These are phyloP conservation scores for Entomortierella beljakovae DNA, from an alignment of 192 early-diverging fungal genomes.

Conservation along the genomic window DNA sequence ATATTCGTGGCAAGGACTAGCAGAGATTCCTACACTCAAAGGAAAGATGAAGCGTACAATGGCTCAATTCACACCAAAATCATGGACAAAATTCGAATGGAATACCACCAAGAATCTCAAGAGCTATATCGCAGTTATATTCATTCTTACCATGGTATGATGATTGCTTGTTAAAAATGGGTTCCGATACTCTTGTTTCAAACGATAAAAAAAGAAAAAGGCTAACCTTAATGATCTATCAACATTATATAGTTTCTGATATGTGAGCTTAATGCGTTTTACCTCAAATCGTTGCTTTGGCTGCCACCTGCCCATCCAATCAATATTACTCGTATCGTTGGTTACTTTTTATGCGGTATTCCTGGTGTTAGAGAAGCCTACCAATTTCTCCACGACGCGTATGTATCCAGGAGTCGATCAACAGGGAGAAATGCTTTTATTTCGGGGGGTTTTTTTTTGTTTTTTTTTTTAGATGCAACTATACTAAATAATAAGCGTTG, in stretches of 20 bases:
- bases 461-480: too few relatives aligned
- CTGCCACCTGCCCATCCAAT: constrained; percentile 87
- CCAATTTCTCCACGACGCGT: constrained; percentile 81
- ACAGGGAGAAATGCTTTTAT: too few relatives aligned
- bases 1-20: constrained; percentile 94
- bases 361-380: constrained; percentile 93
- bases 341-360: constrained; percentile 89
- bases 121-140: constrained; percentile 85
- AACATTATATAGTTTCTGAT: constrained; percentile 16
- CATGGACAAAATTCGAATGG: constrained; percentile 96
- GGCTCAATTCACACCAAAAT: constrained; percentile 94
- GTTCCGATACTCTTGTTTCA: not conserved
- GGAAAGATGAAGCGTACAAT: constrained; percentile 91
- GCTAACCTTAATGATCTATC: too few relatives aligned
- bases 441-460: too few relatives aligned
- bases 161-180: not conserved
- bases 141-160: constrained; percentile 76
- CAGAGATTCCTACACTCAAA: constrained; percentile 83
- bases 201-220: too few relatives aligned
- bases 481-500: too few relatives aligned
- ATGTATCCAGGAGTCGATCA: constrained; percentile 8
- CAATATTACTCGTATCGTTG: constrained; percentile 79
- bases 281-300: constrained; percentile 94
- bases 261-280: constrained; percentile 94
- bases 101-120: constrained; percentile 88